phyloP scores from a whole-genome alignment of 2,329 filamentous ascomycete species.

The Apiospora pterosperma region DNA sequence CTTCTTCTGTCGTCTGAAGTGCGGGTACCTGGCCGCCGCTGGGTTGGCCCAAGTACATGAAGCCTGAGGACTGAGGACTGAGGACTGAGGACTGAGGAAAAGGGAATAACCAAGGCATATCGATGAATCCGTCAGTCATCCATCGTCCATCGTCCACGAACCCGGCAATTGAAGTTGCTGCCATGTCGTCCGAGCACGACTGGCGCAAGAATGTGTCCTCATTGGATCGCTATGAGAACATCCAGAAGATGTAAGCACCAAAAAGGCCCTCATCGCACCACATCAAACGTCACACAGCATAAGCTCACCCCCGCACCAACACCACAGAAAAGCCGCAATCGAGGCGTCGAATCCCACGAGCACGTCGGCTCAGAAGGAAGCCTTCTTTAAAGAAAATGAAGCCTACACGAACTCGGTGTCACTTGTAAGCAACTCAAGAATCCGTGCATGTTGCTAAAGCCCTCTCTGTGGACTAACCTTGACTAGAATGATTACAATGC shows the following conservation, averaged over 20 bases:
- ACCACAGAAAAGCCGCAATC: conserved; percentile 23
- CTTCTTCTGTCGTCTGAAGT: too few species aligned
- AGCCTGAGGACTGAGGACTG: too few species aligned
- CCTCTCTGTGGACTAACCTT: neutral
- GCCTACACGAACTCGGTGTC: conserved; percentile 57
- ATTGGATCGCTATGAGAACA: conserved; percentile 58
- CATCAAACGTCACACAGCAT: neutral
- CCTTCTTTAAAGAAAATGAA: conserved; percentile 63
- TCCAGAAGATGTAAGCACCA: conserved; percentile 60
- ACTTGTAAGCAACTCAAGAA: conserved; percentile 41
- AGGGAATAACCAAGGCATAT: too few species aligned
- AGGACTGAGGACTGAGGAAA: too few species aligned
- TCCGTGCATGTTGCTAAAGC: neutral
- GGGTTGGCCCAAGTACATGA: too few species aligned
- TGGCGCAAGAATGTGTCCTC: conserved; percentile 56
- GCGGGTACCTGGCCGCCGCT: too few species aligned
- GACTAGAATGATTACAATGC: conserved; percentile 56
- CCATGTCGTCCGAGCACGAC: conserved; percentile 30
- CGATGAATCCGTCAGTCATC: too few species aligned
- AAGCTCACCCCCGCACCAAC: conserved; percentile 9
- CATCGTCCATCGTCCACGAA: conserved; percentile 6
- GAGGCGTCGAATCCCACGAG: conserved; percentile 15
- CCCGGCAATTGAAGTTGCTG: conserved; percentile 9
- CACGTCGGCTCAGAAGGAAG: conserved; percentile 35
- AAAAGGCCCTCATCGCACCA: too few species aligned